phyloP scores from a whole-genome alignment of 179 eudicot species.

The Pouteria campechiana region DNA sequence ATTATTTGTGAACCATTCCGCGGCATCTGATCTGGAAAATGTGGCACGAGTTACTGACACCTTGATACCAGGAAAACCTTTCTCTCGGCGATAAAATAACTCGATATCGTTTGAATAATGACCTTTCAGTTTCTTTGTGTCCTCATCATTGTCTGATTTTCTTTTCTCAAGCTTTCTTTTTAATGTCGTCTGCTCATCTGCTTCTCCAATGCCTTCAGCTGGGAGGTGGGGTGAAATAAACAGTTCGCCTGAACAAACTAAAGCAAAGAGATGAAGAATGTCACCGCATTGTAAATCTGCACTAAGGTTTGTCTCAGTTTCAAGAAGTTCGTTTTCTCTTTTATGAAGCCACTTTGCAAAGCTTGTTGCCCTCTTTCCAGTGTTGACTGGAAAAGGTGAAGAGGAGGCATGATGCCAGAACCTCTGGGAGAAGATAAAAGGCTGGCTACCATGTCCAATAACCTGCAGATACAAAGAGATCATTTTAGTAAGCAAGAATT shows the following conservation, averaged over 20 bases:
- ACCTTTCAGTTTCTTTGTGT: conserved; percentile 35
- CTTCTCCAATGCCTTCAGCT: conserved; percentile 83
- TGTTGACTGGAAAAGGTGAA: conserved; percentile 65
- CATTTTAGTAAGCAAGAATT: background rate
- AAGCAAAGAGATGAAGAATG: conserved; percentile 48
- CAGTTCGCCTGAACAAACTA: conserved; percentile 65
- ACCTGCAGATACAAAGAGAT: too few relatives aligned
- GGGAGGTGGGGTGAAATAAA: conserved; percentile 63
- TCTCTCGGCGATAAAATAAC: conserved; percentile 55
- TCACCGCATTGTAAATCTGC: conserved; percentile 90
- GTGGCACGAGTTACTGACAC: conserved; percentile 41
- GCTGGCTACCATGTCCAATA: conserved; percentile 51
- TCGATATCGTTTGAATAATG: conserved; percentile 44
- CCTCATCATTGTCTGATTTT: conserved; percentile 19
- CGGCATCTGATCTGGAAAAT: conserved; percentile 25
- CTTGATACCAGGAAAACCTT: conserved; percentile 87
- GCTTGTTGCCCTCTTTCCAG: conserved; percentile 67
- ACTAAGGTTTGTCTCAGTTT: conserved; percentile 44
- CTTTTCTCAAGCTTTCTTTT: conserved; percentile 51
- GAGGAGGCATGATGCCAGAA: conserved; percentile 52
- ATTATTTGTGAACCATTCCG: conserved; percentile 31
- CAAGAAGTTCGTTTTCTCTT: conserved; percentile 55
- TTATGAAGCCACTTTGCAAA: conserved; percentile 60
- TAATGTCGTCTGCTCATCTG: conserved; percentile 53
- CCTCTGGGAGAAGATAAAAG: conserved; percentile 71